A percentile compares a stretch with the other conserved stretches of the same genome.
Conservation (phyloP, 2,329 filamentous ascomycete species). For the Madurella fahalii region DNA sequence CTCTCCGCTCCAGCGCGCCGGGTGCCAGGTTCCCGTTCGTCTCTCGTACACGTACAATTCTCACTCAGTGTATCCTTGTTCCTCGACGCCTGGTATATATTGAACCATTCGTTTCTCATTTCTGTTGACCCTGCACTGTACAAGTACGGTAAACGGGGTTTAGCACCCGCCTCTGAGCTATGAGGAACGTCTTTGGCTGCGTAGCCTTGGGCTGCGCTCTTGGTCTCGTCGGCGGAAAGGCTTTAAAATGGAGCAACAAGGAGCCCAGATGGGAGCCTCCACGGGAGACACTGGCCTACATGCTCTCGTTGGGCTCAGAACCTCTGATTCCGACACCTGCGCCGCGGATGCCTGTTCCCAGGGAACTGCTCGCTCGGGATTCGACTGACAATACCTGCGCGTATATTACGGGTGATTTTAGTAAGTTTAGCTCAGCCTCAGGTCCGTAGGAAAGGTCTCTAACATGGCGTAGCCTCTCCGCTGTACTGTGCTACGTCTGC, state of each 20-base stretch:
- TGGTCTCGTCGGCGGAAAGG: conserved; percentile 22
- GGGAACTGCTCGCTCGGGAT: conserved; percentile 22
- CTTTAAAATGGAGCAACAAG: conserved; percentile 25
- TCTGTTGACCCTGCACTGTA: not conserved
- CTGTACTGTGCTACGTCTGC: conserved; percentile 29
- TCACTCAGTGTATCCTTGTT: not conserved
- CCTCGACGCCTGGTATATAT: not conserved
- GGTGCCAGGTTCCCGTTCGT: not conserved
- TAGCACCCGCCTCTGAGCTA: conserved; percentile 2
- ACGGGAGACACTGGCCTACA: conserved; percentile 25
- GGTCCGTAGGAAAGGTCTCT: not conserved
- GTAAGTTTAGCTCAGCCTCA: not conserved
- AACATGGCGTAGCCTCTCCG: conserved; percentile 15
- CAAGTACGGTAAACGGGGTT: too few species aligned
- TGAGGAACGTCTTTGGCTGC: conserved; percentile 23
- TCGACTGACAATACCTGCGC: conserved; percentile 31
- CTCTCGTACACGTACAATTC: not conserved
- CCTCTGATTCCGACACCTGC: conserved; percentile 21
- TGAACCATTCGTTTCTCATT: too few species aligned
- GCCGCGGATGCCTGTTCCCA: not conserved
- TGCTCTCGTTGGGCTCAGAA: conserved; percentile 22
- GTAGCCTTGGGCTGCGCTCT: conserved; percentile 25
- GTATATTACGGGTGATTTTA: conserved; percentile 27
- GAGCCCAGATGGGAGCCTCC: conserved; percentile 26
- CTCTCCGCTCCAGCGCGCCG: not conserved